Base-by-base conservation (phyloP, 495 filamentous ascomycete genomes). In the Penicillium daleae region DNA sequence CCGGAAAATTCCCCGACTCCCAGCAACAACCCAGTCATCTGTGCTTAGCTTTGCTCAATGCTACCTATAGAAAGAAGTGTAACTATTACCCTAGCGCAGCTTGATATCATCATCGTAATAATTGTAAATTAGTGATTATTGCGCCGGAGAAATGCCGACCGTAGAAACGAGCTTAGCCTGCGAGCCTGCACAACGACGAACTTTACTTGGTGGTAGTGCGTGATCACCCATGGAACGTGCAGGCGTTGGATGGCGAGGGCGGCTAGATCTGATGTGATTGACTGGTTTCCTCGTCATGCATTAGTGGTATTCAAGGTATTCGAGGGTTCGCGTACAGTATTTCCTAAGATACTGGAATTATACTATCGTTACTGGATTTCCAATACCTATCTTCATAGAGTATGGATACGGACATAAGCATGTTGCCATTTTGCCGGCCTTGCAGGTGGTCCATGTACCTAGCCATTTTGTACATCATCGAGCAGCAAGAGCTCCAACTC, bases 191-290 rank as follows among this genome's bases (percentile, higher is more conserved):
- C 37, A 33, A 52, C 40, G 26, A 50, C 40, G 59, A 66, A 66
- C 62, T 65, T 50, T 66, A 63, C 56, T 60, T 59, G 54, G 57
- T 62, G 22, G 60, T 39, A 66, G 60, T 63, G 62, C 67, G 64
- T 56, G 60, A 65, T 64, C 65, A 65, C 31, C 55, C 37, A 63
- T 42, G 56, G 56, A 70, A 70, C 61, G 62, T 65, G 67, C 69
- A 67, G 52, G 63, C 57, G 42, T 60, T 26, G 62, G 51, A 57
- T 46, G 54, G 44, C 31, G 42, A 60, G 63, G 57, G 62, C 59
- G 55, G 62, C 61, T 62, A 63, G 61, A 71, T 71, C 70, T 71
- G 56, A 65, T 68, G 63, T 66, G 70, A 71, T 72, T 70, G 65
- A 62, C 65, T 37, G 44, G 54, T 46, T 56, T 56, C 32, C 37